Evolutionary conservation across 345 rosid species (phyloP).

Genomic region (Ceriops tagal): DNA sequence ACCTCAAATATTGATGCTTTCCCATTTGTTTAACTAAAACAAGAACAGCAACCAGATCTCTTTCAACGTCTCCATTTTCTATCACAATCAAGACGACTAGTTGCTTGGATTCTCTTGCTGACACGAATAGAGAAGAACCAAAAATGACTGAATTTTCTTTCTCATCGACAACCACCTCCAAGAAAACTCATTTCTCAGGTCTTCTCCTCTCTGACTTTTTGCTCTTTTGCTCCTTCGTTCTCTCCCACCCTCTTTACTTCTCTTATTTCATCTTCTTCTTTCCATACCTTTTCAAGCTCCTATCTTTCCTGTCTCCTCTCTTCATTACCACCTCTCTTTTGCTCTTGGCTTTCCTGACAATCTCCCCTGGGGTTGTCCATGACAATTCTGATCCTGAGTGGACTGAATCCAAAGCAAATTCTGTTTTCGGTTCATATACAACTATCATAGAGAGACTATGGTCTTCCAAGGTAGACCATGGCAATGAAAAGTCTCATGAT

Average conservation of each 20-base stretch:
- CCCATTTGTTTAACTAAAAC: conserved; percentile 18
- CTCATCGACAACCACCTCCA: conserved; percentile 30
- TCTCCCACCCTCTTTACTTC: conserved; percentile 56
- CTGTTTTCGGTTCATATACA: conserved; percentile 35
- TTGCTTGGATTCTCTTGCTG: not conserved
- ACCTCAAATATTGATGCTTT: conserved; percentile 13
- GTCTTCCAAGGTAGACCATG: conserved; percentile 35
- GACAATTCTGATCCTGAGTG: conserved; percentile 23
- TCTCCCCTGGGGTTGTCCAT: conserved; percentile 33
- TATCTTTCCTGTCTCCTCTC: conserved; percentile 84
- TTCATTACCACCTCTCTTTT: conserved; percentile 73
- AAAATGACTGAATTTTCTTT: conserved; percentile 55
- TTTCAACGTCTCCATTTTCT: conserved; percentile 13
- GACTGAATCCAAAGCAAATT: conserved; percentile 43
- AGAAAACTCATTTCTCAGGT: conserved; percentile 40
- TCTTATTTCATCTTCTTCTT: conserved; percentile 54
- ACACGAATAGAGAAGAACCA: not conserved
- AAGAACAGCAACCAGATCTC: conserved; percentile 19
- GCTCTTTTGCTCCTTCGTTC: conserved; percentile 45
- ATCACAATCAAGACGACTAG: conserved; percentile 8
- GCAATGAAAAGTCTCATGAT: conserved; percentile 22
- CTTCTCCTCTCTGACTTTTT: conserved; percentile 47
- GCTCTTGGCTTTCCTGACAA: conserved; percentile 57
- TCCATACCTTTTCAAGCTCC: conserved; percentile 67
- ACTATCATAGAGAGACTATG: conserved; percentile 41